Evolutionary conservation across 768 basidiomycete species (phyloP), one percentile per base, ranked within the genome.

Genomic region (Suillus americanus): DNA sequence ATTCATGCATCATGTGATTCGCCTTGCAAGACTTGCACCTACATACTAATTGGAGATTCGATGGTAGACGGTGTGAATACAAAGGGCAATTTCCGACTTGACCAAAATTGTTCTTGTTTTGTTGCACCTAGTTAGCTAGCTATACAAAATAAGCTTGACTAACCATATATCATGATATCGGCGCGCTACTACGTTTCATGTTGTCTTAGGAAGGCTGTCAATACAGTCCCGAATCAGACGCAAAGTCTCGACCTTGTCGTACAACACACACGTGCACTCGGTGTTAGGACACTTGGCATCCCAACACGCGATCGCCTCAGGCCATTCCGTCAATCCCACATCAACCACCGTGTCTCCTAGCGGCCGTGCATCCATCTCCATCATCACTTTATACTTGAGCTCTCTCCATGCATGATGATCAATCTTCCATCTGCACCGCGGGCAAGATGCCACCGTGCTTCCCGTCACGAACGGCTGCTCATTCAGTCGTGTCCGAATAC

Each of bases 341-440:
- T 81, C 76, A 64, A 81, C 51, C 43, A 89, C 77, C 7, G 85
- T 85, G 69, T 89, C 88, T 5, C 87, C 88, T 18, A 83, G 74
- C 5, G 88, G 86, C 13, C 86, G 80, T 10, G 69, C 66, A 65
- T 89, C 88, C 75, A 89, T 83, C 78, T 88, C 88, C 59, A 78
- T 66, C 5, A 84, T 70, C 61, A 89, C 82, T 55, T 75, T 81
- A 68, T 84, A 79, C 70, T 89, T 89, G 62, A 89, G 79, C 71
- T 88, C 86, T 68, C 85, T 79, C 88, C 88, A 89, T 6, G 86
- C 85, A 61, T 83, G 80, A 71, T 89, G 86, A 65, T 86, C 83
- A 48, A 85, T 82, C 23, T 68, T 48, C 3, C 74, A 73, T 43
- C 81, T 76, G 72, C 88, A 89, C 51, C 82, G 75, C 33, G 81